Percentiles rank a stretch among this genome's conserved stretches.
phyloP scores from a whole-genome alignment of 495 filamentous ascomycete species.

The Aspergillus egyptiacus region DNA sequence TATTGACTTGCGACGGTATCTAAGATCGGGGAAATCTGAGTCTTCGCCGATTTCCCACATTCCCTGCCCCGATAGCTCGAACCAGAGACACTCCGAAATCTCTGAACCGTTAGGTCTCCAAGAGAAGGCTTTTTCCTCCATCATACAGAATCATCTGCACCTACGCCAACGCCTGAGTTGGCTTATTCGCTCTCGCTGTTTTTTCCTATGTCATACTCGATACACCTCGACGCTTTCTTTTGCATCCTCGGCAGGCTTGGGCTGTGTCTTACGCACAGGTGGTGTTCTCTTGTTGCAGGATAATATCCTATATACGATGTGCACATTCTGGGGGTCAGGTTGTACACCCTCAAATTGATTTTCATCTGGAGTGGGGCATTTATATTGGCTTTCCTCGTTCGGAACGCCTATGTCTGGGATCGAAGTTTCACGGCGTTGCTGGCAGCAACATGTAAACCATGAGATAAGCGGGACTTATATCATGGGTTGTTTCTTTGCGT shows the following conservation, averaged over 20 bases:
- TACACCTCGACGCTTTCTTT: not conserved
- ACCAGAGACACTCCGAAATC: not conserved
- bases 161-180: not conserved
- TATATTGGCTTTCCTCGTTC: slow-evolving; percentile 8
- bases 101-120: not conserved
- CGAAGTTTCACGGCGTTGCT: slow-evolving; percentile 7
- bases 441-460: slow-evolving; percentile 17
- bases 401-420: slow-evolving; percentile 1
- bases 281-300: not conserved
- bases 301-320: not conserved
- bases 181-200: not conserved
- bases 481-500: slow-evolving; percentile 16
- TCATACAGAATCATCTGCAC: slow-evolving; percentile 4
- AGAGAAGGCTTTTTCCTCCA: not conserved
- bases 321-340: not conserved
- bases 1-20: not conserved
- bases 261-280: not conserved
- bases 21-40: not conserved
- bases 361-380: slow-evolving; percentile 11
- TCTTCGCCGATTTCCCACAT: not conserved
- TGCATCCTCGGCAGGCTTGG: not conserved
- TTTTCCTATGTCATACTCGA: not conserved
- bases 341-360: slow-evolving; percentile 1
- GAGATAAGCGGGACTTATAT: slow-evolving; percentile 25
- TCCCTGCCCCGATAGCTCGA: not conserved